Evolutionary conservation across 805 yeast species (phyloP).

Genomic region (Kockiozyma suomiensis): DNA sequence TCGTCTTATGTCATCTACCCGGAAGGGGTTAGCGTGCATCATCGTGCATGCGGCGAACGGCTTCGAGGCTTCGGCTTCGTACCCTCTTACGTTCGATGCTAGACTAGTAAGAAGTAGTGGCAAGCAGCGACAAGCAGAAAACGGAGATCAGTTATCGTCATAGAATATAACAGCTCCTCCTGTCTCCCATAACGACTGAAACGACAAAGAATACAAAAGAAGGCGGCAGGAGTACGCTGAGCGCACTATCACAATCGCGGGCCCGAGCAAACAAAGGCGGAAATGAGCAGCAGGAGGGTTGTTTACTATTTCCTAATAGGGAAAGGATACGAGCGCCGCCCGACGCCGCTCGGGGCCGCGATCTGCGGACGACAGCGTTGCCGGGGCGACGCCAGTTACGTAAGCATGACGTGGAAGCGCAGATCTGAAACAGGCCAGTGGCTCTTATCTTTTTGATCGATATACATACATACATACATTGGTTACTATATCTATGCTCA

Average conservation of each 20-base stretch:
- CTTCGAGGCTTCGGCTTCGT: not conserved
- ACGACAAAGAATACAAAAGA: too few relatives aligned
- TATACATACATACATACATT: not conserved
- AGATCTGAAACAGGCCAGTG: not conserved
- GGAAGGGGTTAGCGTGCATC: slow-evolving; percentile 11
- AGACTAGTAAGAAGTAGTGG: not conserved
- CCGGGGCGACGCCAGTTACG: not conserved
- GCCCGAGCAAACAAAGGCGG: too few relatives aligned
- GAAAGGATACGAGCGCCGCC: not conserved
- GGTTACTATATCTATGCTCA: not conserved
- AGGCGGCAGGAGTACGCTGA: too few relatives aligned
- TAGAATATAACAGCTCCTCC: too few relatives aligned
- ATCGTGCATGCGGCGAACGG: slow-evolving; percentile 15
- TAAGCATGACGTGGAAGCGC: not conserved
- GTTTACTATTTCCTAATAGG: too few relatives aligned
- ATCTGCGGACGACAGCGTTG: not conserved
- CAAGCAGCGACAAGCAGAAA: too few relatives aligned
- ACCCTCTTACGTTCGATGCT: too few relatives aligned
- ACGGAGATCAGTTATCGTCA: too few relatives aligned
- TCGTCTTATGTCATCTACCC: not conserved
- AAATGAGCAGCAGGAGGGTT: too few relatives aligned
- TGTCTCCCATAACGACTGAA: too few relatives aligned
- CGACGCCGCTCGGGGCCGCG: not conserved
- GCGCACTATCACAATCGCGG: too few relatives aligned
- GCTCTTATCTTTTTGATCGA: slow-evolving; percentile 1